Base-by-base conservation (phyloP, 768 basidiomycete species). In the Kwoniella sp. region DNA sequence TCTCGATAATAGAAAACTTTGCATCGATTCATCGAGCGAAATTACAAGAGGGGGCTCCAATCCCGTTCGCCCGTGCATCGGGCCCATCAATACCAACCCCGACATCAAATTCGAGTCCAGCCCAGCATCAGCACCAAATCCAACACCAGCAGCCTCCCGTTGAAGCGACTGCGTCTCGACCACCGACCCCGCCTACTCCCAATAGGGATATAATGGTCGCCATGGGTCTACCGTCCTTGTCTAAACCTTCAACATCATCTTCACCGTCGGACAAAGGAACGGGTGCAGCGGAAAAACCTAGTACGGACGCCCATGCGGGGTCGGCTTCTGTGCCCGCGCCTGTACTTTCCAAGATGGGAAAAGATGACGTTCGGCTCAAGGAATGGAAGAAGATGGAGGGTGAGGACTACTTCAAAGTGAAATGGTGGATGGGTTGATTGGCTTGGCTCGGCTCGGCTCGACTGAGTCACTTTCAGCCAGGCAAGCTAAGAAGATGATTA, bases 1-100 rank as follows among this genome's bases (percentile, higher is more conserved):
- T 83, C 17, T 47, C 73, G 29, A 73, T 80, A 2, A 80, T 82
- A 33, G 72, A 78, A 33, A 70, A 74, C 27, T 63, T 65, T 27
- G 74, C 63, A 17, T 17, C 60, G n/a, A 48, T 55, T 52, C 50
- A 63, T 29, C 25, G 17, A 44, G 40, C 40, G 17, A 44, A 44
- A 19, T 10, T 19, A 19, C 40, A 44, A 44, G 40, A 44, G 17
- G 17, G 8, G 4, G 40, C 40, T 19, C 40, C 40, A 9, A 26
- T 49, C 22, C 48, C 48, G 22, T 49, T 7, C 24, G 48, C 48
- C 21, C 8, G 22, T 33, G 33, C 33, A 33, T 5, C 33, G 33
- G 13, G 7, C 7, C 33, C 33, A 33, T 33, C 33, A 33, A 33
- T 19, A 19, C 4, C 10, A 58, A 50, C 13, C 15, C 19, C 29